Base-by-base conservation (phyloP, 306 rosid species). In the Vigna unguiculata region DNA sequence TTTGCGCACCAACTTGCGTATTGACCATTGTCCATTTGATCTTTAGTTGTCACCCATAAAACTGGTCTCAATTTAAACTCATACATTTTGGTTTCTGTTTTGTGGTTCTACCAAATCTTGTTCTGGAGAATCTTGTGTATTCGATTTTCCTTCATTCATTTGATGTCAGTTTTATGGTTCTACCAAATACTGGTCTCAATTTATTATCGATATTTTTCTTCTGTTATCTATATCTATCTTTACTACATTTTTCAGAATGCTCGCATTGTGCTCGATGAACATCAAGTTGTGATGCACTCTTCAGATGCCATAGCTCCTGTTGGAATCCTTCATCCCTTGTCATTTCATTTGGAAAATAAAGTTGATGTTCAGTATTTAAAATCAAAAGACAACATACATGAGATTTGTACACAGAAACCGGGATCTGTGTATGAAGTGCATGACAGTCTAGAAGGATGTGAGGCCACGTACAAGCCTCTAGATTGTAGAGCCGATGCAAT, bases 261-360 rank as follows among this genome's bases (percentile, higher is more conserved):
- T 81, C 85, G 87, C 80, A 92, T 95, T 66, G 70, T 89, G 76
- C 96, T 95, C 25, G 98, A 92, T 72, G 87, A 87, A 81, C 89
- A 71, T 86, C 86, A 92, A 88, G 82, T 92, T 73, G 85, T 92
- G 81, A 82, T 84, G 92, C 96, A 92, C 88, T 95, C 97, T 47
- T 77, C 98, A 41, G 96, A 88, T 86, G 83, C 96, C 76, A 88
- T 95, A 75, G 97, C 97, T 79, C 96, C 97, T 25, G 97, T 88
- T 72, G 98, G 93, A 68, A 77, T 95, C 83, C 96, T 95, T 80
- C 97, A 95, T 69, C 97, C 97, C 6, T 76, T 83, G 84, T 85
- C 87, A 74, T 95, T 95, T 74, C 98, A 92, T 88, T 84, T 92
- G 89, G 93, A 90, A 86, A 86, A 77, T 71, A 95, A 92, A 92